Base-by-base conservation (phyloP, 441 rosid genomes). In the Flueggea neowawraea region DNA sequence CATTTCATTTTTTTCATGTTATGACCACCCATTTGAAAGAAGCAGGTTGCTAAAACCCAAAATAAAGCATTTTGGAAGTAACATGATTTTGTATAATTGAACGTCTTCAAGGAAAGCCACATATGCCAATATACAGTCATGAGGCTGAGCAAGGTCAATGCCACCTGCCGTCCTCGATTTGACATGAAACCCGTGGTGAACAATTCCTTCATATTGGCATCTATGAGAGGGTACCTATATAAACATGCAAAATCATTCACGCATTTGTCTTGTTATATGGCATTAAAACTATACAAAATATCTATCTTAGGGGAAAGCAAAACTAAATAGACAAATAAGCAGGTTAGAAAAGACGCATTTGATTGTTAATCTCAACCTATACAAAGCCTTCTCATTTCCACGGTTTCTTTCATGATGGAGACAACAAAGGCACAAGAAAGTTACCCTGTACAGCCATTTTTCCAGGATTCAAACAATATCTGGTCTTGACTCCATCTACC, bases 181-280 rank as follows among this genome's bases (percentile, higher is more conserved):
- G 98, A 93, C 98, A 90, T 93, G 78, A 93, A 93, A 41, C 98
- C 96, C 13, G 96, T 90, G 10, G 83, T 66, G 0, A 84, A 76
- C 10, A 93, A 74, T 75, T 93, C 97, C 68, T 82, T 89, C 98
- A 90, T 87, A 67, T 90, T 93, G 63, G 97, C 98, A 70, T 93
- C 97, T 70, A 90, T 84, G 14, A 90, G 84, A 70, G 98, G 98
- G 59, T 93, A 88, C 71, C 98, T 93, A 60, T 3, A 36, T 0
- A 36, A 5, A 3, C 4, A 43, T 31, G 14, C 14, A 12, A 11
- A 31, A 6, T 22, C 57, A 28, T 28, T 28, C 31, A 2, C 10
- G 33, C 9, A 47, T 47, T 12, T 4, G 50, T 47, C 50, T 14
- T 47, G 50, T 47, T 47, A 0, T 47, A 6, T 47, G 12, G 50